A percentile compares a stretch with the other conserved stretches of the same genome.
These are phyloP conservation scores for Zymoseptoria passerinii DNA, from an alignment of 2,329 filamentous ascomycete species.

Conservation along the genomic window DNA sequence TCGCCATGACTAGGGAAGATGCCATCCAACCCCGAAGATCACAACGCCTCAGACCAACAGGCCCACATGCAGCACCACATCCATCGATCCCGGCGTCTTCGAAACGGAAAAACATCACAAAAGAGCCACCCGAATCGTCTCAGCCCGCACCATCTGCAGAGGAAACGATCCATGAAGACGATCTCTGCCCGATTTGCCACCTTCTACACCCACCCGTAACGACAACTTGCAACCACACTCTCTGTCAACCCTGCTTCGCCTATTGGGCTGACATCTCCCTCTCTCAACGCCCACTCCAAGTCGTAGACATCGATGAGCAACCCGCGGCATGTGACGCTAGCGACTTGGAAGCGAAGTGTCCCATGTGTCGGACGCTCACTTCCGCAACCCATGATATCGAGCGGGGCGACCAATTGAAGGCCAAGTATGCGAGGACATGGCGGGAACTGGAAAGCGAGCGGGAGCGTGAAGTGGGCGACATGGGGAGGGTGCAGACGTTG, in stretches of 20 bases:
- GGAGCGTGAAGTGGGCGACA: constrained; percentile 16
- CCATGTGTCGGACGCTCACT: constrained; percentile 39
- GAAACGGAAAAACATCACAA: neutral
- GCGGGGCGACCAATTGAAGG: constrained; percentile 24
- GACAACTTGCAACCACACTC: constrained; percentile 36
- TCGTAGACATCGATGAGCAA: constrained; percentile 33
- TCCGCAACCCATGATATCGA: constrained; percentile 26
- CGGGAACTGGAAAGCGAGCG: constrained; percentile 31
- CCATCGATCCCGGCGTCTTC: neutral
- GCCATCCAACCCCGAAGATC: neutral
- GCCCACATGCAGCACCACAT: neutral
- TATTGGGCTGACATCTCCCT: constrained; percentile 39
- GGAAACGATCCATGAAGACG: constrained; percentile 31
- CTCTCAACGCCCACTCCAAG: constrained; percentile 29
- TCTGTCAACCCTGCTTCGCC: constrained; percentile 41
- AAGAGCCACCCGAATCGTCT: neutral
- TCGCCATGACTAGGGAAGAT: neutral
- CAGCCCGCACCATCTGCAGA: neutral
- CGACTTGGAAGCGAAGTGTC: constrained; percentile 35
- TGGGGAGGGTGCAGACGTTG: constrained; percentile 31
- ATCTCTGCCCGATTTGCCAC: constrained; percentile 40
- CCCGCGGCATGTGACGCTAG: constrained; percentile 23
- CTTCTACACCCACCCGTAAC: constrained; percentile 36
- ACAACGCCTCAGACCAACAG: neutral
- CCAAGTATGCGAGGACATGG: constrained; percentile 32